Evolutionary conservation across 2,329 filamentous ascomycete species (phyloP), one percentile per base, ranked within the genome.

Genomic region (Blastomyces gilchristii): DNA sequence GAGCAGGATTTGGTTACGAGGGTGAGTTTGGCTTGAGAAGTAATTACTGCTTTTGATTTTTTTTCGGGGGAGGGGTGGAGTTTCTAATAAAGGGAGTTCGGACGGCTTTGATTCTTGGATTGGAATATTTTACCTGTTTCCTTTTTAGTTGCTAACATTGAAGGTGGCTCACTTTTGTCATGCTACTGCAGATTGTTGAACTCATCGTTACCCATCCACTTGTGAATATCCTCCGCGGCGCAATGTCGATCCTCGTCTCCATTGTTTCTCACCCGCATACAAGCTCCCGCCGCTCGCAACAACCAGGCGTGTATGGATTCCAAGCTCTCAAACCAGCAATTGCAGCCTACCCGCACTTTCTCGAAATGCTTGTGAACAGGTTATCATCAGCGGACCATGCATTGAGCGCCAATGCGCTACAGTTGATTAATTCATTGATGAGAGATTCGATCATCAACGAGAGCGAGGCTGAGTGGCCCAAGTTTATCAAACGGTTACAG

Each of bases 201-300:
- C 82, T 99, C 60, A 91, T 97, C 66, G 93, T 97, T 69, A 93
- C 87, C 41, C 94, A 97, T 74, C 94, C 93, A 31, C 83, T 99
- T 65, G 94, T 99, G 76, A 99, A 99, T 74, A 97, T 97, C 72
- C 85, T 99, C 65, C 86, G 94, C 67, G 94, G 94, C 70, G 93
- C 93, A 71, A 96, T 99, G 89, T 93, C 91, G 57, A 95, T 99
- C 65, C 83, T 99, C 63, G 93, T 96, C 57, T 91, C 92, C 14
- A 87, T 97, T 63, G 93, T 99, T 61, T 88, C 91, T 66, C 89
- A 95, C 75, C 91, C 91, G 37, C 86, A 90, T 72, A 75, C 77
- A 62, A 84, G 82, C 12, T 77, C 80, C 52, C 75, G 77, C 69
- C 70, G 74, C 60, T 71, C 69, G 8, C 77, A 81, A 7, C 76